Evolutionary conservation across 2,329 filamentous ascomycete species (phyloP), one percentile per base, ranked within the genome.

Genomic region (Pestalotiopsis sp.): DNA sequence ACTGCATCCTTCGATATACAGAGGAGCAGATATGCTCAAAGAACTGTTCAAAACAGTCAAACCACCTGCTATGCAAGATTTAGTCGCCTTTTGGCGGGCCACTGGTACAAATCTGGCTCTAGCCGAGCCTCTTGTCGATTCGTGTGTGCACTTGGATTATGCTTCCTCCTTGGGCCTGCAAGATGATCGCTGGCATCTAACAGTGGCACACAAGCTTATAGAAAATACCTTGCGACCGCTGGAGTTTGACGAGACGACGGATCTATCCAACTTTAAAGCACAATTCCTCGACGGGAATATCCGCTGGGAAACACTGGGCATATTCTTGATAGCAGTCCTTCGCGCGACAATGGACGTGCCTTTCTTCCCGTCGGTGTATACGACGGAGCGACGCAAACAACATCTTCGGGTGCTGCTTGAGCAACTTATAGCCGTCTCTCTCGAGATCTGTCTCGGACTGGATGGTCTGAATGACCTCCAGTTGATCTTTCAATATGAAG

Each of bases 401-500:
- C 49, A 71, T 4, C 36, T 77, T 4, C 68, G 67, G 38, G 69
- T 65, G n/a, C 65, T 73, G 20, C 66, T 70, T 7, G 73, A 73
- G 67, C 68, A 73, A 36, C 68, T 69, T 12, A 69, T 69, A n/a
- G 76, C 76, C 64, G 58, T 56, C 1, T 74, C 72, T 41, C 67
- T 78, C 9, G 74, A 78, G 4, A 70, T 73, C 9, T 72, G 68
- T n/a, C 63, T 77, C 2, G 71, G 73, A 1, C 66, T 77, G 1
- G 76, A 78, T 60, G 75, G 72, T 52, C 45, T 85, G 38, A 84
- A 84, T 66, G 82, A 84, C 71, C 71, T 85, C 31, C 83, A 84
- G 66, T 73, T 84, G 3, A 70, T 83, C 4, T 69, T 84, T 4
- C 83, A 85, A 67, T 84, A 84, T 62, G 83, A 84, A 66, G 83